Conservation (phyloP, 306 rosid genomes). For the Sicyos baderoa region DNA sequence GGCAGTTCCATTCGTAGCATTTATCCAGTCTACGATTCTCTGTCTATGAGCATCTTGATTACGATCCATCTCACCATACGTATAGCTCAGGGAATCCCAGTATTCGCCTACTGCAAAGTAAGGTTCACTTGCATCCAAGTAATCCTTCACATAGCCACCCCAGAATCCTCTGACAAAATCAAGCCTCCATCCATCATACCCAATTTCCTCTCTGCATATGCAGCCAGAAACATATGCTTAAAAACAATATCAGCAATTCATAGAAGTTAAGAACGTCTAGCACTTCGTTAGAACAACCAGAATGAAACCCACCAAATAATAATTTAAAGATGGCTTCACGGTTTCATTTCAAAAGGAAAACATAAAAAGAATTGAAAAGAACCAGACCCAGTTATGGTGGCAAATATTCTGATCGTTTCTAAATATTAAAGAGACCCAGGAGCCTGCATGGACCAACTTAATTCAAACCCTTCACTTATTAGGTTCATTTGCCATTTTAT, state of each 20-base stretch:
- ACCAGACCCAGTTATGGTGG: background rate
- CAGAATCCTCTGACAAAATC: constrained; percentile 97
- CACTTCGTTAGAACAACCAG: background rate
- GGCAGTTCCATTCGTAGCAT: constrained; percentile 67
- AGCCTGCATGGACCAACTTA: background rate
- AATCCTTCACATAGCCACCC: constrained; percentile 98
- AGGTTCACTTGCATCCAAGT: constrained; percentile 70
- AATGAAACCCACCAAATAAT: background rate
- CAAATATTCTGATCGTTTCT: background rate
- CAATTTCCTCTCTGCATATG: constrained; percentile 75
- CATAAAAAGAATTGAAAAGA: background rate
- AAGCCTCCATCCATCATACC: constrained; percentile 98
- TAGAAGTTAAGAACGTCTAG: background rate
- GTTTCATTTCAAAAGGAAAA: constrained; percentile 2
- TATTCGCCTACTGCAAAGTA: constrained; percentile 83
- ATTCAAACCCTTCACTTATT: background rate
- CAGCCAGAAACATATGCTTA: constrained; percentile 17
- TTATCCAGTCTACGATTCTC: constrained; percentile 94
- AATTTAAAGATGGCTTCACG: background rate
- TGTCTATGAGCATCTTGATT: constrained; percentile 97
- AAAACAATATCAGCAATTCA: background rate
- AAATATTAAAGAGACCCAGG: background rate
- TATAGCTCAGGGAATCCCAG: constrained; percentile 96
- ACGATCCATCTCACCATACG: constrained; percentile 81
- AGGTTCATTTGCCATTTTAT: background rate